Percentiles rank a stretch among this genome's conserved stretches.
Evolutionary conservation across 768 basidiomycete species (phyloP).

Genomic region (Boletus rubroflammeus): DNA sequence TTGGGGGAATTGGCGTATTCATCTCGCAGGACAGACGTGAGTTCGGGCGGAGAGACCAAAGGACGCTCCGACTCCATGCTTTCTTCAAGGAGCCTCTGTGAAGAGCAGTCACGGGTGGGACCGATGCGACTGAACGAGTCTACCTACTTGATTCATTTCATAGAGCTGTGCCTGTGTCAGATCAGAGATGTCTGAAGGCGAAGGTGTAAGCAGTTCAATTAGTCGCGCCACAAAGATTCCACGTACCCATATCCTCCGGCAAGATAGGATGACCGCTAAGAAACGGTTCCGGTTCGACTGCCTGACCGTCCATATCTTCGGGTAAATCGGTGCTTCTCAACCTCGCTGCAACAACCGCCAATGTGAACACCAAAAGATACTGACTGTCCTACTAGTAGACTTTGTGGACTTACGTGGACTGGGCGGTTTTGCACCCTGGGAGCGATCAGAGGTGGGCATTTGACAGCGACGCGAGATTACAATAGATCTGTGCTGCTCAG

Average conservation of each 20-base stretch:
- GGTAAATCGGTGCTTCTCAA: constrained; percentile 27
- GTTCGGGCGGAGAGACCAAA: constrained; percentile 51
- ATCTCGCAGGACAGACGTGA: constrained; percentile 51
- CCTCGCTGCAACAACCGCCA: constrained; percentile 14
- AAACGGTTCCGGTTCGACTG: constrained; percentile 14
- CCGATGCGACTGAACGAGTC: not conserved
- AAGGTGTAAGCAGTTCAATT: not conserved
- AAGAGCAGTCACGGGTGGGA: not conserved
- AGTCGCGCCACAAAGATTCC: not conserved
- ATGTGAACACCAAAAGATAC: not conserved
- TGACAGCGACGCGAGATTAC: not conserved
- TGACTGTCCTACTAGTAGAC: not conserved
- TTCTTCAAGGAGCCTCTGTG: constrained; percentile 40
- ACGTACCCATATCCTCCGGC: constrained; percentile 30
- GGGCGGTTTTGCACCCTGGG: constrained; percentile 11
- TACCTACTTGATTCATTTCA: constrained; percentile 39
- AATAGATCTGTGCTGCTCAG: not conserved
- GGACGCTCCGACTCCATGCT: constrained; percentile 40
- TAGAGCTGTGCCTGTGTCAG: constrained; percentile 35
- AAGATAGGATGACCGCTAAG: constrained; percentile 29
- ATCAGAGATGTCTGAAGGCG: constrained; percentile 30
- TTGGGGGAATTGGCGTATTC: constrained; percentile 61
- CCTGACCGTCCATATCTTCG: constrained; percentile 7
- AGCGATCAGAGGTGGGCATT: constrained; percentile 10
- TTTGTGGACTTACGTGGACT: constrained; percentile 24